Conservation (phyloP, 345 rosid species). For the Euclidium syriacum region DNA sequence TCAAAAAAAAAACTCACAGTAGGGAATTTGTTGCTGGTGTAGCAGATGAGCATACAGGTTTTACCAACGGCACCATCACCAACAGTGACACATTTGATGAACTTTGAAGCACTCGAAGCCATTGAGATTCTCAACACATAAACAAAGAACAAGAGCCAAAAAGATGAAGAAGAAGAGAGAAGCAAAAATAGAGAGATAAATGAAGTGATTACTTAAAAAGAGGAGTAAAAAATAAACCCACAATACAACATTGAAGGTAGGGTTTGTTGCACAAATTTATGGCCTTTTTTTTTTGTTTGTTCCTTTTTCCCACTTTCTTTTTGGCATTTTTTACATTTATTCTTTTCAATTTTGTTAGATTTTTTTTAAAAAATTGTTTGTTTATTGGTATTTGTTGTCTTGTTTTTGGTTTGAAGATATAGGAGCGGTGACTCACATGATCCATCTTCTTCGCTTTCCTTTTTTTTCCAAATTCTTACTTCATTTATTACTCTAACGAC, state of each 20-base stretch:
- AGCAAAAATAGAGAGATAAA: conserved; percentile 9
- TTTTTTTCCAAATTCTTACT: conserved; percentile 21
- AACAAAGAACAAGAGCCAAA: not conserved
- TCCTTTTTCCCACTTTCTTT: not conserved
- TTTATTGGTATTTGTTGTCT: conserved; percentile 16
- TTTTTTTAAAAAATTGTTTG: not conserved
- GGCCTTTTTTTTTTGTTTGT: not conserved
- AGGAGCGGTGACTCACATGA: conserved; percentile 26
- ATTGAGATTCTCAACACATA: conserved; percentile 10
- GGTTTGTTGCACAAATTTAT: conserved; percentile 27
- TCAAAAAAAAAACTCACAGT: conserved; percentile 16
- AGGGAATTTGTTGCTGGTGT: conserved; percentile 38
- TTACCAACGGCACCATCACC: conserved; percentile 39
- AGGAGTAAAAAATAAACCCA: conserved; percentile 3
- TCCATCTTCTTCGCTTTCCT: conserved; percentile 9
- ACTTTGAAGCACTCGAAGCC: conserved; percentile 35
- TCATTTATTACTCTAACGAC: conserved; percentile 6
- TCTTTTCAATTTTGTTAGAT: conserved; percentile 15
- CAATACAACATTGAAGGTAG: conserved; percentile 7
- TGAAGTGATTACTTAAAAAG: conserved; percentile 26
- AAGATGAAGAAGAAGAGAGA: not conserved
- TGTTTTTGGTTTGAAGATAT: conserved; percentile 11
- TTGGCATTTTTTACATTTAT: not conserved
- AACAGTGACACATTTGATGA: conserved; percentile 35
- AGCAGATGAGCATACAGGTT: conserved; percentile 41